Conservation (phyloP, 495 filamentous ascomycete species). For the Apodospora peruviana region DNA sequence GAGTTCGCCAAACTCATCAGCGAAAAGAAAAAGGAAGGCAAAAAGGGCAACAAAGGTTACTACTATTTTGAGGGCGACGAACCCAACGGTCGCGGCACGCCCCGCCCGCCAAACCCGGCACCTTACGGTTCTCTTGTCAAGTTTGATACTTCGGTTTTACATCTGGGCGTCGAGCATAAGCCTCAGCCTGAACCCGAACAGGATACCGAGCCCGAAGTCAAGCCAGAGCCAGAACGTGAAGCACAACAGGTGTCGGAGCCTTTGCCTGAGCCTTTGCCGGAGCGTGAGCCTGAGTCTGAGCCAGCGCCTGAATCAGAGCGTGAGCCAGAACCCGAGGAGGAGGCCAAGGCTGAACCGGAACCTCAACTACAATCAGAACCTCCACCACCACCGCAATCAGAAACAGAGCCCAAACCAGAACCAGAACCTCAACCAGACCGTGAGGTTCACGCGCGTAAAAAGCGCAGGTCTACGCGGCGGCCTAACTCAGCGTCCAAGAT, state of each 20-base stretch:
- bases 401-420: background rate
- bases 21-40: constrained; percentile 45
- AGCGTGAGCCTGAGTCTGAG: constrained; percentile 1
- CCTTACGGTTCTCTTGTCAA: constrained; percentile 37
- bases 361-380: background rate
- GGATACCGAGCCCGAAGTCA: background rate
- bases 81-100: constrained; percentile 22
- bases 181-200: constrained; percentile 2
- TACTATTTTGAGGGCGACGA: constrained; percentile 41
- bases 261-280: constrained; percentile 1
- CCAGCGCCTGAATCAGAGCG: background rate
- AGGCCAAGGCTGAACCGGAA: background rate
- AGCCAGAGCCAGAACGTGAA: constrained; percentile 6
- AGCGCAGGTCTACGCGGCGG: constrained; percentile 23
- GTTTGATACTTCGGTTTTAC: constrained; percentile 27
- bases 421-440: constrained; percentile 4
- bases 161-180: constrained; percentile 19
- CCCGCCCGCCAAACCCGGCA: constrained; percentile 33
- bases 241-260: too few species aligned
- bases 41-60: constrained; percentile 39
- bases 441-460: constrained; percentile 22
- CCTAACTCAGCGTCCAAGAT: constrained; percentile 13
- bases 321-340: constrained; percentile 2
- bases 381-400: background rate
- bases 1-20: constrained; percentile 37